Evolutionary conservation across 306 rosid species (phyloP).

Genomic region (Canavalia ensiformis): DNA sequence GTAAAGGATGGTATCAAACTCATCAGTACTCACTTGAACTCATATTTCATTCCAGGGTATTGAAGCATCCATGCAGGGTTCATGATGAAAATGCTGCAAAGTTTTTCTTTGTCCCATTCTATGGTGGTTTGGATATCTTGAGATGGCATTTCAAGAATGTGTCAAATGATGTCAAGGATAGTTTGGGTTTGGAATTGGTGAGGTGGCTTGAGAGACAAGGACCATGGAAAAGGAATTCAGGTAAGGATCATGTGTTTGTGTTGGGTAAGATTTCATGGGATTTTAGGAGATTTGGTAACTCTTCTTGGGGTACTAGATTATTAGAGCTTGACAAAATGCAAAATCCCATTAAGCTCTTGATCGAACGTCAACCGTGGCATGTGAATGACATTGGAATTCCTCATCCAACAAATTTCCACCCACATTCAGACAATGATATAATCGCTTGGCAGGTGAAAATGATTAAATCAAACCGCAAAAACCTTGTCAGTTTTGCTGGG

Average conservation of each 20-base stretch:
- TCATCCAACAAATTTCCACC: conserved; percentile 82
- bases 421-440: conserved; percentile 68
- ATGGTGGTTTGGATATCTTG: conserved; percentile 75
- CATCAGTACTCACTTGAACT: conserved; percentile 81
- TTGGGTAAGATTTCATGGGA: conserved; percentile 90
- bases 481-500: conserved; percentile 71
- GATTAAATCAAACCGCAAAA: conserved; percentile 55
- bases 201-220: conserved; percentile 65
- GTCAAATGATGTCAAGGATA: conserved; percentile 71
- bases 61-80: conserved; percentile 78
- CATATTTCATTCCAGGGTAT: conserved; percentile 68
- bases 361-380: conserved; percentile 86
- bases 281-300: conserved; percentile 60
- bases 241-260: conserved; percentile 80
- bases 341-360: conserved; percentile 73
- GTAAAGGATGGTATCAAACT: conserved; percentile 74
- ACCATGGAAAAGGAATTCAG: conserved; percentile 62
- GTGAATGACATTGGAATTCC: conserved; percentile 79
- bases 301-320: conserved; percentile 74
- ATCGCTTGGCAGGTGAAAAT: conserved; percentile 67
- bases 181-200: conserved; percentile 62
- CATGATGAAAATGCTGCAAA: conserved; percentile 61
- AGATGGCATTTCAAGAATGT: conserved; percentile 86
- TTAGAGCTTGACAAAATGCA: conserved; percentile 75
- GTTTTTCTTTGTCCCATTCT: conserved; percentile 76